Evolutionary conservation across 2,329 filamentous ascomycete genomes (phyloP), one percentile per base, ranked within the genome.

Genomic region (Penicillium sp.): DNA sequence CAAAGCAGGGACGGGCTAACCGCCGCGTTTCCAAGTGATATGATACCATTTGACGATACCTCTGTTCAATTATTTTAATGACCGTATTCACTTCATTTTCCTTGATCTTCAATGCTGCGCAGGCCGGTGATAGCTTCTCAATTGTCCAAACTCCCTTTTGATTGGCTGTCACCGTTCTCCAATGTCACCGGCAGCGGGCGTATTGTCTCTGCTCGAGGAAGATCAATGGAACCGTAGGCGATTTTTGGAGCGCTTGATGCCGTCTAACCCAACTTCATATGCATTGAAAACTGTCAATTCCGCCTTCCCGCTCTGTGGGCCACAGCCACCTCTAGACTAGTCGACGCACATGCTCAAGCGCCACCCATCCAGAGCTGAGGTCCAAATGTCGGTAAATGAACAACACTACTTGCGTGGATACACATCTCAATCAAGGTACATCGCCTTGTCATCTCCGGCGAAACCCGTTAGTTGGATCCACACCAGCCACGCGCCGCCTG

Each of bases 21-120:
- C 56, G 59, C 67, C 63, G 67, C 59, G 61, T 65, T 65, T 60
- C 57, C 58, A 54, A 64, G 59, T 64, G 61, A 64, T 64, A 67
- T 68, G 65, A 69, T 68, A 68, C 65, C 65, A 62, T 67, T 61
- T 67, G 55, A 64, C 58, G 55, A 60, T 65, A 58, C 61, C 54
- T 58, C 56, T 61, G 61, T 58, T 56, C 52, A 45, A 67, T 61
- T 61, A 58, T 62, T 61, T 62, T 60, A 57, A 65, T 64, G 62
- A 61, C 42, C 60, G 61, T 64, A 64, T 50, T 53, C 50, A 18
- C 29, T 44, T 29, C 21, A 34, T 50, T 14, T 44, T 43, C 48
- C 40, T 49, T 27, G 53, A 43, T 55, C 32, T 49, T 43, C 45
- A 43, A 27, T 11, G 9, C 32, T 10, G 38, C 27, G 32, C 27